Conservation (phyloP, 2,329 filamentous ascomycete genomes). For the Ceratocystis colombiana region DNA sequence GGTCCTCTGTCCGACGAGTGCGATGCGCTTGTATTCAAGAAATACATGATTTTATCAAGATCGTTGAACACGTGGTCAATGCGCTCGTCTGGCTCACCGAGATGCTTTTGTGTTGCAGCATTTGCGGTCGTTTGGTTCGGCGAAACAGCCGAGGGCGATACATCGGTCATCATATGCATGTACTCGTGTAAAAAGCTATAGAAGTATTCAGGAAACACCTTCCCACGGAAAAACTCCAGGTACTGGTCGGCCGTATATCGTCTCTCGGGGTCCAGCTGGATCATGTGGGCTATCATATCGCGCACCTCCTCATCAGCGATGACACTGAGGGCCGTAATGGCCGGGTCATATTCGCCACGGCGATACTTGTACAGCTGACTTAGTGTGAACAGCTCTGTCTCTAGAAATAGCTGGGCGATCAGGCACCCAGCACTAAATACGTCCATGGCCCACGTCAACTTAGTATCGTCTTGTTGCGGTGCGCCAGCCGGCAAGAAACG, state of each 20-base stretch:
- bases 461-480: slow-evolving; percentile 38
- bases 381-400: slow-evolving; percentile 93
- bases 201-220: slow-evolving; percentile 92
- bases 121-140: slow-evolving; percentile 63
- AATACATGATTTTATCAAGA: slow-evolving; percentile 96
- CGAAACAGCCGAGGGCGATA: slow-evolving; percentile 45
- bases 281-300: slow-evolving; percentile 90
- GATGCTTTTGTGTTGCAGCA: slow-evolving; percentile 46
- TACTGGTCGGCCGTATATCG: slow-evolving; percentile 92
- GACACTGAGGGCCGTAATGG: slow-evolving; percentile 66
- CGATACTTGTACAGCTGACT: slow-evolving; percentile 93
- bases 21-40: slow-evolving; percentile 49
- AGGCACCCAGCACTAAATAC: slow-evolving; percentile 96
- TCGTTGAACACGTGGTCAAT: slow-evolving; percentile 90
- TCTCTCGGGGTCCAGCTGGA: slow-evolving; percentile 82
- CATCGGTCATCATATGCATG: slow-evolving; percentile 90
- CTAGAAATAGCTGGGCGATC: slow-evolving; percentile 90
- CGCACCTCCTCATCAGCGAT: slow-evolving; percentile 81
- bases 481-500: slow-evolving; percentile 63
- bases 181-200: slow-evolving; percentile 97
- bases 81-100: slow-evolving; percentile 81
- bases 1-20: background rate
- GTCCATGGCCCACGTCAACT: slow-evolving; percentile 88
- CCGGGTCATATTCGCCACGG: slow-evolving; percentile 82
- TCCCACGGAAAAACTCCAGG: slow-evolving; percentile 79